These are phyloP conservation scores for Sanghuangporus sanghuang DNA, from an alignment of 1,284 basidiomycete genomes.

Conservation along the genomic window DNA sequence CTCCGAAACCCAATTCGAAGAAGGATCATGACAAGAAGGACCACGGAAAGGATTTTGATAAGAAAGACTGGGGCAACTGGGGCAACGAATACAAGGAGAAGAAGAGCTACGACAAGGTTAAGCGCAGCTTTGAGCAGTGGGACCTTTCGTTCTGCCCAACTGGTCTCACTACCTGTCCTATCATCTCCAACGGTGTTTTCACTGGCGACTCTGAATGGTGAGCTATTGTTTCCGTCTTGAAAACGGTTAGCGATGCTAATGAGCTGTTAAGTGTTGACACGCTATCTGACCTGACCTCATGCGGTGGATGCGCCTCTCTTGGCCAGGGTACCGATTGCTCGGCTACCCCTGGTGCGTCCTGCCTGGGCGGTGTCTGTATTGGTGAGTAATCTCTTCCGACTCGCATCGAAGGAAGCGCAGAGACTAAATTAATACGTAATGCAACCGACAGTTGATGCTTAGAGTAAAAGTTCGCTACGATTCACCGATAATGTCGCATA, in stretches of 20 bases:
- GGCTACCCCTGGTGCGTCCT: constrained; percentile 9
- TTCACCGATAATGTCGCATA: background rate
- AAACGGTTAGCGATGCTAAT: background rate
- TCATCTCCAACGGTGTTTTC: constrained; percentile 1
- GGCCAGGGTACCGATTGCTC: constrained; percentile 13
- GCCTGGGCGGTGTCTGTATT: constrained; percentile 11
- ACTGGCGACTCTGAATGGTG: constrained; percentile 16
- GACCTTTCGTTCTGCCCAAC: constrained; percentile 13
- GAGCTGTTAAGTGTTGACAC: constrained; percentile 10
- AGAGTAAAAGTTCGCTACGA: background rate
- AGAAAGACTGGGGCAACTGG: background rate
- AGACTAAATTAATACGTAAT: background rate
- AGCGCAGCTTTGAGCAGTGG: constrained; percentile 15
- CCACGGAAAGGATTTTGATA: background rate
- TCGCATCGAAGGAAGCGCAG: background rate
- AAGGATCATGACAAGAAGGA: background rate
- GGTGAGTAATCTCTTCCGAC: constrained; percentile 2
- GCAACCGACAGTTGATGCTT: background rate
- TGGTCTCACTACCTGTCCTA: constrained; percentile 12
- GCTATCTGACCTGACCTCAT: constrained; percentile 11
- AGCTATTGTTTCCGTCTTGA: background rate
- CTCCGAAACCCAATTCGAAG: constrained; percentile 8
- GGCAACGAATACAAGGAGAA: background rate
- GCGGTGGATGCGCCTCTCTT: constrained; percentile 16
- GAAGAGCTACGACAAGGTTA: constrained; percentile 5